phyloP scores from a whole-genome alignment of 1,139 yeast genomes.

The Pichia sp. region DNA sequence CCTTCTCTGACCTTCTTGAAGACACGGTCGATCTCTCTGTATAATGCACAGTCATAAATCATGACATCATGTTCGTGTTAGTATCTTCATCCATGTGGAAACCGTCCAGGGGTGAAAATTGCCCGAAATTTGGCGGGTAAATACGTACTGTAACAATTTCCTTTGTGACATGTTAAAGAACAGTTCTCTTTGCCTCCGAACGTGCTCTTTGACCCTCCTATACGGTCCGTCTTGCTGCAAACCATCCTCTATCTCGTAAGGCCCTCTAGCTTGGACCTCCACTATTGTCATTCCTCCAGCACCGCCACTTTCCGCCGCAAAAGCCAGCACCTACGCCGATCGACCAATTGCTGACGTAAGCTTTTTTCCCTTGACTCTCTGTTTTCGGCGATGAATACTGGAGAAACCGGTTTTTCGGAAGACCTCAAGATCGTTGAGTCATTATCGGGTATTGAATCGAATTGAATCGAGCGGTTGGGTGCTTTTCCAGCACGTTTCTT shows the following conservation, averaged over 20 bases:
- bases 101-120: too few relatives aligned
- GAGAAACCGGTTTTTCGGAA: background rate
- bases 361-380: background rate
- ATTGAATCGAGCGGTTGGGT: too few relatives aligned
- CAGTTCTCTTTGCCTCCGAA: background rate
- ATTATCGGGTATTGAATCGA: background rate
- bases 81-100: background rate
- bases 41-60: background rate
- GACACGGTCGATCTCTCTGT: slow-evolving; percentile 84
- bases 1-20: slow-evolving; percentile 95
- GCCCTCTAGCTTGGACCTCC: background rate
- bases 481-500: too few relatives aligned
- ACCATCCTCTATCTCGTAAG: background rate
- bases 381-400: background rate
- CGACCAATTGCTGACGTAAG: background rate
- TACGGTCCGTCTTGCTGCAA: background rate
- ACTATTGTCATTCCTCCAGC: background rate
- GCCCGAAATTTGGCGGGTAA: too few relatives aligned
- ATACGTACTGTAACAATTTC: slow-evolving; percentile 54
- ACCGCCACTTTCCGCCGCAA: background rate
- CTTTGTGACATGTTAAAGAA: slow-evolving; percentile 52
- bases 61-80: slow-evolving; percentile 5
- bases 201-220: background rate
- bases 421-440: background rate
- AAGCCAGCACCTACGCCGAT: slow-evolving; percentile 1